Conservation (phyloP, 768 basidiomycete genomes). For the Thelephora ganbajun region DNA sequence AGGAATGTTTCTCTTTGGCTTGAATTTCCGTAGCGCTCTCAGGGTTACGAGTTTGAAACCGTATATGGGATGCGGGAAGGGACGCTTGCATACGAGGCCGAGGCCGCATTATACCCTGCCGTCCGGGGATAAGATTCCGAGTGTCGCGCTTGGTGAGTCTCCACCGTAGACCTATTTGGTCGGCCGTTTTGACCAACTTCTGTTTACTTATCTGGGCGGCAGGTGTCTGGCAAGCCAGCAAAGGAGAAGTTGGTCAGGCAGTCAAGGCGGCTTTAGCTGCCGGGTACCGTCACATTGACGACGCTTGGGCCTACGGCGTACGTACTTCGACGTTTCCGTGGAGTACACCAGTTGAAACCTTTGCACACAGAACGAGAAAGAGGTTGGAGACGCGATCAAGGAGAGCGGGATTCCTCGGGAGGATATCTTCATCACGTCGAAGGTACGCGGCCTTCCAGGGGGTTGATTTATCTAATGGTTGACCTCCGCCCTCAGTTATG, state of each 20-base stretch:
- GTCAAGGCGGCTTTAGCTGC: slow-evolving; percentile 50
- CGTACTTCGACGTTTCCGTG: slow-evolving; percentile 8
- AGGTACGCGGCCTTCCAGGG: slow-evolving; percentile 22
- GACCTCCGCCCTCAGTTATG: slow-evolving; percentile 32
- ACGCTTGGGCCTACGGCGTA: slow-evolving; percentile 57
- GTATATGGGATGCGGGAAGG: too few species aligned
- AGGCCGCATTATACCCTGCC: slow-evolving; percentile 36
- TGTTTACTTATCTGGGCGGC: too few species aligned
- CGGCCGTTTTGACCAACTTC: neutral
- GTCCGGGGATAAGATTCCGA: slow-evolving; percentile 55
- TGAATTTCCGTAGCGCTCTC: too few species aligned
- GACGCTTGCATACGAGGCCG: too few species aligned
- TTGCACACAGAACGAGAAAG: slow-evolving; percentile 44
- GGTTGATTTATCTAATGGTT: neutral
- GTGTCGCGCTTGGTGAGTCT: slow-evolving; percentile 44
- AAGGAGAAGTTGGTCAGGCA: slow-evolving; percentile 49
- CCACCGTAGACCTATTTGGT: neutral
- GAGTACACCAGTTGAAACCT: slow-evolving; percentile 1
- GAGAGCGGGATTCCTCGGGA: slow-evolving; percentile 46
- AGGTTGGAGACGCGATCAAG: slow-evolving; percentile 49
- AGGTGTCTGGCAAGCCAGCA: slow-evolving; percentile 53
- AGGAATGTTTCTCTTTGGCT: too few species aligned
- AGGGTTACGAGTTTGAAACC: too few species aligned
- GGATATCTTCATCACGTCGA: slow-evolving; percentile 53
- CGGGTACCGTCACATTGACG: slow-evolving; percentile 64